A percentile compares a stretch with the other conserved stretches of the same genome.
Conservation (phyloP, 345 rosid genomes). For the Eucalyptus regnans region DNA sequence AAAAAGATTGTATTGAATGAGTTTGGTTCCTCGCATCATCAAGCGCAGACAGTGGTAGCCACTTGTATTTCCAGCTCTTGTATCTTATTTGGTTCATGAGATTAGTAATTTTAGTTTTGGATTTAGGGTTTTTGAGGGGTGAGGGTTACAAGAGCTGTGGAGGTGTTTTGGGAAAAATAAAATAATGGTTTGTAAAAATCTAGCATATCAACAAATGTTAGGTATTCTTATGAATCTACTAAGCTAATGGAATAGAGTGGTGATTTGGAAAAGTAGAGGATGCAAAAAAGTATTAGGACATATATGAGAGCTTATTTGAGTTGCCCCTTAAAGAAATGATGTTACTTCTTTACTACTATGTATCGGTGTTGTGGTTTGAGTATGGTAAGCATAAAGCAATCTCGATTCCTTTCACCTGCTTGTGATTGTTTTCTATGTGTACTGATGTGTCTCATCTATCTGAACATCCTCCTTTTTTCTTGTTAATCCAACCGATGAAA, state of each 20-base stretch:
- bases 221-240: neutral
- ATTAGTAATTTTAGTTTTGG: neutral
- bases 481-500: neutral
- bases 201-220: neutral
- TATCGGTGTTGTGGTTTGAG: neutral
- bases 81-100: neutral
- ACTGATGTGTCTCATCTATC: neutral
- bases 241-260: neutral
- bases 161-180: neutral
- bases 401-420: neutral
- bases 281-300: neutral
- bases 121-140: neutral
- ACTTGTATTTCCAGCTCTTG: neutral
- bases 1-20: neutral
- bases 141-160: neutral
- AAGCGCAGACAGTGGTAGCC: neutral
- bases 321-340: neutral
- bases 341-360: neutral
- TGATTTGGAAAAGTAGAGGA: neutral
- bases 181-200: neutral
- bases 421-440: neutral
- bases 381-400: neutral
- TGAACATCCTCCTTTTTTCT: neutral
- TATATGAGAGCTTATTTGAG: neutral
- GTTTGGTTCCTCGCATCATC: neutral